These are phyloP conservation scores for Panus rudis DNA, from an alignment of 768 basidiomycete species.

Conservation along the genomic window DNA sequence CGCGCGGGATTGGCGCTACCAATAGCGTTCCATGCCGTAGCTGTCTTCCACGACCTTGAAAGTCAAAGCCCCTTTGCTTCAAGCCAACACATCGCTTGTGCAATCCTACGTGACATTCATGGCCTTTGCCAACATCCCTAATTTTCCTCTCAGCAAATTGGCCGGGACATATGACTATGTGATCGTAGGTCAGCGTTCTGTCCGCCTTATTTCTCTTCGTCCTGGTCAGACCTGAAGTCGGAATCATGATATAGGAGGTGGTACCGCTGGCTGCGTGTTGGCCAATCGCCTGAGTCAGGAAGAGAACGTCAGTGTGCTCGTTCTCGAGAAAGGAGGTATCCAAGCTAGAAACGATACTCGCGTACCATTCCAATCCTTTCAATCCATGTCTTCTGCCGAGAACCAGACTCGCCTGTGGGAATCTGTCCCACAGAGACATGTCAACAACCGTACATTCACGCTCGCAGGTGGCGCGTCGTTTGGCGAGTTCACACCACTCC, in stretches of 20 bases:
- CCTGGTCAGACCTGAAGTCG: too few species aligned
- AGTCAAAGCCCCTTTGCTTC: too few species aligned
- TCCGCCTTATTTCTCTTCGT: too few species aligned
- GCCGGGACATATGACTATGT: not conserved
- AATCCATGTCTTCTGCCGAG: not conserved
- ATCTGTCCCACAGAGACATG: not conserved
- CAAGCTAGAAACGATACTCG: not conserved
- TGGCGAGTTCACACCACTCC: too few species aligned
- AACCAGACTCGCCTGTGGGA: not conserved
- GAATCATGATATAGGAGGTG: too few species aligned
- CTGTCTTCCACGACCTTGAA: too few species aligned
- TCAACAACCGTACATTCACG: not conserved
- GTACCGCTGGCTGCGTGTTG: slow-evolving; percentile 1
- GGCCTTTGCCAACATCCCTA: slow-evolving; percentile 3
- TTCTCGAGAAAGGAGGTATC: not conserved
- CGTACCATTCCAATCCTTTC: not conserved
- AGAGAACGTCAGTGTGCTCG: not conserved
- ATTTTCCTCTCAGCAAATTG: not conserved
- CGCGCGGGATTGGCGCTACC: too few species aligned
- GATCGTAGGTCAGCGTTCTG: too few species aligned
- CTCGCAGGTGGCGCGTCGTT: too few species aligned
- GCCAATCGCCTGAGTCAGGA: slow-evolving; percentile 1
- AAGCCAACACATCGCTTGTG: too few species aligned
- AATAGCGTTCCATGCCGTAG: too few species aligned
- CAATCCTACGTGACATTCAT: too few species aligned